Percentiles rank a stretch among this genome's conserved stretches.
These are phyloP conservation scores for Trifolium repens DNA, from an alignment of 306 rosid species.

Conservation along the genomic window DNA sequence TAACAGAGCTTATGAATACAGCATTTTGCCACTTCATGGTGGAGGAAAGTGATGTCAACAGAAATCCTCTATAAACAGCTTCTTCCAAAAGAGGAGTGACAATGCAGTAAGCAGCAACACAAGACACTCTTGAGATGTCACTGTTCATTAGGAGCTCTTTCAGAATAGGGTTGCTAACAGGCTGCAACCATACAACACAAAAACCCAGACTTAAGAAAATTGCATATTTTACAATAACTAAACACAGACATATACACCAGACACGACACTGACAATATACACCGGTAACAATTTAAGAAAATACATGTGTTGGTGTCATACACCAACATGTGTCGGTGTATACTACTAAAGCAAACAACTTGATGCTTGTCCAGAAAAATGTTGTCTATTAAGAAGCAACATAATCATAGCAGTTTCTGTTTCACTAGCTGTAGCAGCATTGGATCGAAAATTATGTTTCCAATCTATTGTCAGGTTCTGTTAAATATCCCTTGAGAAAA, in stretches of 20 bases:
- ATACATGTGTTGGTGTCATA: too few species aligned
- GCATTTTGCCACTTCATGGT: constrained; percentile 77
- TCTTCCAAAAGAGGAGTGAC: constrained; percentile 79
- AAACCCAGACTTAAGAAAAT: neutral
- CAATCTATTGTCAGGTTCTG: neutral
- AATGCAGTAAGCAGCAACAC: constrained; percentile 64
- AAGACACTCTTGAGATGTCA: constrained; percentile 60
- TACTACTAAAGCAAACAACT: constrained; percentile 9
- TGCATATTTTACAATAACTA: too few species aligned
- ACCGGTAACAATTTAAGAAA: too few species aligned
- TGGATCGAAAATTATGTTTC: constrained; percentile 18
- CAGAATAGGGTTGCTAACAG: constrained; percentile 60
- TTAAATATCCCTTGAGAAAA: constrained; percentile 23
- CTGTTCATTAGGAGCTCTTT: constrained; percentile 65
- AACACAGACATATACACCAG: too few species aligned
- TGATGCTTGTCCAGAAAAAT: neutral
- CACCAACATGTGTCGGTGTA: too few species aligned
- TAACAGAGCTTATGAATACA: constrained; percentile 61
- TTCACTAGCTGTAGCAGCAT: neutral
- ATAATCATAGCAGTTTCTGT: constrained; percentile 27
- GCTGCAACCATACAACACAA: constrained; percentile 50
- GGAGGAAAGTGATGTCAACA: constrained; percentile 67
- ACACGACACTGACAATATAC: too few species aligned
- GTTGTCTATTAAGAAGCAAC: constrained; percentile 1
- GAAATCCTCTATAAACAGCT: constrained; percentile 77